A percentile compares a stretch with the other conserved stretches of the same genome.
phyloP scores from a whole-genome alignment of 192 early-diverging fungal genomes.

The Haplosporangium gracile region DNA sequence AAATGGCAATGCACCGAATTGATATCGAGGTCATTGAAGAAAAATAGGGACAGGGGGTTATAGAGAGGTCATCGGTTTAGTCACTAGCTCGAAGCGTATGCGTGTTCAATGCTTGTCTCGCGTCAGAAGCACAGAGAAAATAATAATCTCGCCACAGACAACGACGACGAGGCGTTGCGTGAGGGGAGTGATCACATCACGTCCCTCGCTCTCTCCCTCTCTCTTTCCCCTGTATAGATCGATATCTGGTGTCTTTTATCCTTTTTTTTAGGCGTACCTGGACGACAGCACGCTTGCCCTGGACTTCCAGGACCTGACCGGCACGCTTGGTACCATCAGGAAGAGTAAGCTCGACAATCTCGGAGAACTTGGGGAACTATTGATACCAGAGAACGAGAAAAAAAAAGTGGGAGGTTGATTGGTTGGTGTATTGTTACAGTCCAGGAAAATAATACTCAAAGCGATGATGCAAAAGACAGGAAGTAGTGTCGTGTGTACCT shows the following conservation, averaged over 20 bases:
- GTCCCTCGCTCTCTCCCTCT: neutral
- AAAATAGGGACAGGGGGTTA: conserved; percentile 13
- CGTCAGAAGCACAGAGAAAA: neutral
- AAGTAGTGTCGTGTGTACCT: conserved; percentile 67
- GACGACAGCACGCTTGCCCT: conserved; percentile 95
- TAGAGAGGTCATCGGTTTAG: conserved; percentile 21
- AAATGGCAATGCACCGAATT: neutral
- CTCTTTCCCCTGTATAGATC: neutral
- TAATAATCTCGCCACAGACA: neutral
- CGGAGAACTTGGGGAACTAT: conserved; percentile 95
- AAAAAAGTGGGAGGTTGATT: neutral
- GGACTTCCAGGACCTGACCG: conserved; percentile 98
- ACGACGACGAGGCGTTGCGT: conserved; percentile 3
- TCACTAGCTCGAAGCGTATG: conserved; percentile 17
- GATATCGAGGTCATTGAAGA: neutral
- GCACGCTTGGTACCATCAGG: conserved; percentile 96
- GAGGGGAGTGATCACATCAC: conserved; percentile 45
- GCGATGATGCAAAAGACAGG: neutral
- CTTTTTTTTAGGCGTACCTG: conserved; percentile 70
- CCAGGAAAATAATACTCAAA: neutral
- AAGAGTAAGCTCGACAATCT: conserved; percentile 97
- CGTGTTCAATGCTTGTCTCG: neutral
- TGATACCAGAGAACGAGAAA: neutral
- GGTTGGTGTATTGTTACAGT: neutral
- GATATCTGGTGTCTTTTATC: neutral